Conservation (phyloP, 139 green algal species). For the Mychonastes homosphaera region DNA sequence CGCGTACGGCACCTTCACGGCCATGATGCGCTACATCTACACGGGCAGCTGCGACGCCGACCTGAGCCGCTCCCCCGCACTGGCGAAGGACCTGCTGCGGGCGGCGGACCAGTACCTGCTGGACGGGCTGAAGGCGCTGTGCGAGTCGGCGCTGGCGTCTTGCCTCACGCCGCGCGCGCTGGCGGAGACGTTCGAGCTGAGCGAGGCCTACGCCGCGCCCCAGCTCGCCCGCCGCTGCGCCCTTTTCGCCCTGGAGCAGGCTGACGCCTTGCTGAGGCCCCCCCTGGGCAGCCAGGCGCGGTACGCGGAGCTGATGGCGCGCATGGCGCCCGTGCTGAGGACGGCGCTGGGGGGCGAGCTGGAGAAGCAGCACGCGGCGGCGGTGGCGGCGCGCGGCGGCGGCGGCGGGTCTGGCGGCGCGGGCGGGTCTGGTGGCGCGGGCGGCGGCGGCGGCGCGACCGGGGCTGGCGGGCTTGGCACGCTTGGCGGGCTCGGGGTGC, state of each 20-base stretch:
- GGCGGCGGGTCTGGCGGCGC: not conserved
- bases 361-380: not conserved
- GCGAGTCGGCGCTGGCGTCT: slow-evolving; percentile 68
- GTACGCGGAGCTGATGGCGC: slow-evolving; percentile 30
- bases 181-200: slow-evolving; percentile 58
- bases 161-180: slow-evolving; percentile 22
- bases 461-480: no score
- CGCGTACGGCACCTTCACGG: slow-evolving; percentile 66
- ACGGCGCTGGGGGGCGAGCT: slow-evolving; percentile 34
- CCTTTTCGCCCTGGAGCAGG: slow-evolving; percentile 79
- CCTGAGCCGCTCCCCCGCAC: slow-evolving; percentile 32
- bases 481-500: no score
- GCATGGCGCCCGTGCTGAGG: slow-evolving; percentile 43
- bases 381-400: not conserved
- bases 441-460: no score
- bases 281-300: not conserved
- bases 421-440: no score
- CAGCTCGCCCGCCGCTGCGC: slow-evolving; percentile 68
- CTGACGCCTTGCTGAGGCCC: slow-evolving; percentile 40
- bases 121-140: slow-evolving; percentile 86
- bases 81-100: slow-evolving; percentile 36
- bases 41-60: slow-evolving; percentile 54
- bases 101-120: slow-evolving; percentile 89
- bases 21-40: slow-evolving; percentile 91
- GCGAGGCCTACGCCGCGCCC: slow-evolving; percentile 71